phyloP scores from a whole-genome alignment of 2,329 filamentous ascomycete species.

The Claviceps sp. region DNA sequence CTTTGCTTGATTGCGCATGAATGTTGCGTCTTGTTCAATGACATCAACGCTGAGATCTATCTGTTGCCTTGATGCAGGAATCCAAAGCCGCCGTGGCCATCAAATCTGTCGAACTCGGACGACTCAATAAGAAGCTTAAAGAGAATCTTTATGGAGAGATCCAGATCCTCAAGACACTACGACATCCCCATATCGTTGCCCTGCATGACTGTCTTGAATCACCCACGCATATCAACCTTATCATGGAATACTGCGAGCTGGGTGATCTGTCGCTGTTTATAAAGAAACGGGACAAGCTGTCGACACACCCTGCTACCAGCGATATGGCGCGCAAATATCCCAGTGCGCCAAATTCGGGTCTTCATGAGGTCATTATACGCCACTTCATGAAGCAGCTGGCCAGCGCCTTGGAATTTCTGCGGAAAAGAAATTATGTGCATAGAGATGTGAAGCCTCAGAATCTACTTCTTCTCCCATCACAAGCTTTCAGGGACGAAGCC shows the following conservation, averaged over 20 bases:
- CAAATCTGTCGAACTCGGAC: constrained; percentile 85
- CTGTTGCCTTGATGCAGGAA: constrained; percentile 36
- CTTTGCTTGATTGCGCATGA: not conserved
- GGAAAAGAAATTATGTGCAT: constrained; percentile 77
- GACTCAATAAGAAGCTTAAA: constrained; percentile 89
- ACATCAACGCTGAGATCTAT: not conserved
- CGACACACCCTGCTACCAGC: constrained; percentile 64
- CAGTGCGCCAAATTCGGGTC: constrained; percentile 64
- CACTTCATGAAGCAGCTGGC: constrained; percentile 93
- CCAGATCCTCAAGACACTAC: constrained; percentile 81
- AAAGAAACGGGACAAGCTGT: constrained; percentile 76
- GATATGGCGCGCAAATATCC: constrained; percentile 94
- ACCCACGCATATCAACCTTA: constrained; percentile 76
- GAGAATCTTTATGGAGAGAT: constrained; percentile 95
- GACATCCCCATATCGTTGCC: constrained; percentile 93
- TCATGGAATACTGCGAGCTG: constrained; percentile 97
- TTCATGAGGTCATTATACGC: constrained; percentile 90
- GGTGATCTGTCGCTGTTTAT: constrained; percentile 93
- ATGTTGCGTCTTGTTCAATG: too few species aligned
- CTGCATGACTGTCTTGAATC: constrained; percentile 91
- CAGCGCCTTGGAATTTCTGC: constrained; percentile 81
- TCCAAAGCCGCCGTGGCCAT: constrained; percentile 77
- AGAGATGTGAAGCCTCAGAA: constrained; percentile 98
- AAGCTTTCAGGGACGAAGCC: constrained; percentile 48
- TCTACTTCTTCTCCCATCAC: constrained; percentile 73